These are phyloP conservation scores for Ceraceosorus guamensis DNA, from an alignment of 1,284 basidiomycete genomes.

Conservation along the genomic window DNA sequence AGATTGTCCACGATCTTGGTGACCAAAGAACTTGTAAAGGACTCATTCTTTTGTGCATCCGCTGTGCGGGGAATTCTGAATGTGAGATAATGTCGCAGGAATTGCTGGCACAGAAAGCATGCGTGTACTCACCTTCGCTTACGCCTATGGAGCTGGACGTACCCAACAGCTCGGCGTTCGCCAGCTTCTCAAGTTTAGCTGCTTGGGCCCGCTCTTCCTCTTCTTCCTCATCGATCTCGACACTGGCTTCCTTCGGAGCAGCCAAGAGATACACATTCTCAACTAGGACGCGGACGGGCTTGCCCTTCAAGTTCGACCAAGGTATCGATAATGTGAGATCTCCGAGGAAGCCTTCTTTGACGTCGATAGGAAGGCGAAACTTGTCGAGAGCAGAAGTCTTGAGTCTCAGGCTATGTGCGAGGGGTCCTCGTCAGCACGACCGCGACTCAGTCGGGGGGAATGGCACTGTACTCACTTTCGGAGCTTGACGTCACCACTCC, in stretches of 20 bases:
- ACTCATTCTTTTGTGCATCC: conserved; percentile 68
- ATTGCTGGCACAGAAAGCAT: conserved; percentile 2
- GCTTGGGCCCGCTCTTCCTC: conserved; percentile 75
- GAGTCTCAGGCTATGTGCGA: conserved; percentile 57
- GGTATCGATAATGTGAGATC: conserved; percentile 87
- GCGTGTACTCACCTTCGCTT: conserved; percentile 11
- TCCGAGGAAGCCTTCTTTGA: conserved; percentile 85
- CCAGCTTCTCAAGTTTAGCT: conserved; percentile 78
- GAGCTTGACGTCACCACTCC: conserved; percentile 81
- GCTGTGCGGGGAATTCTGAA: conserved; percentile 45
- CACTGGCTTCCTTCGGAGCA: conserved; percentile 68
- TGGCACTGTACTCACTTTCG: conserved; percentile 45
- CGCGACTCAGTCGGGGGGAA: background rate
- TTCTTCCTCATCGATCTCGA: conserved; percentile 69
- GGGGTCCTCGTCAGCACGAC: background rate
- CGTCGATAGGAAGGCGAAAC: conserved; percentile 90
- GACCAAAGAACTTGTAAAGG: conserved; percentile 73
- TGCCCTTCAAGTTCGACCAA: conserved; percentile 87
- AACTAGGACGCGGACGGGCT: conserved; percentile 82
- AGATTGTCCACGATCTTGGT: conserved; percentile 93
- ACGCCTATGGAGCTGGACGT: conserved; percentile 24
- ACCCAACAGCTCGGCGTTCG: conserved; percentile 73
- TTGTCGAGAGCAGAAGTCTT: conserved; percentile 94
- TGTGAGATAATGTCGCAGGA: background rate
- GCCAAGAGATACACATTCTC: conserved; percentile 94